phyloP scores from a whole-genome alignment of 139 green algal species.

The Chlorella sp. region DNA sequence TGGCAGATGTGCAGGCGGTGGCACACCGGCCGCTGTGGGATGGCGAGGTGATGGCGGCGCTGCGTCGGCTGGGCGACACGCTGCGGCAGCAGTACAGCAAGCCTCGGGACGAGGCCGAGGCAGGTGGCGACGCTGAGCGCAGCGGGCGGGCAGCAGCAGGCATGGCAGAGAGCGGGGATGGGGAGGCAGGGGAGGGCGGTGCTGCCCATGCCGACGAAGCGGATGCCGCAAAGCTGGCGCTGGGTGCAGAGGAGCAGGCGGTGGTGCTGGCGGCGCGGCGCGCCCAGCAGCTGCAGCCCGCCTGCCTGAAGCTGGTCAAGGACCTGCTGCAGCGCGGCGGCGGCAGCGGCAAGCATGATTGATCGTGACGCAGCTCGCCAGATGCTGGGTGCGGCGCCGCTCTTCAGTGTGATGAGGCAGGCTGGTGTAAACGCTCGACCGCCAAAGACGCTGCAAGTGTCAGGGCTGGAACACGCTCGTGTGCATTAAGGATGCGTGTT shows the following conservation, averaged over 20 bases:
- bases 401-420: no score
- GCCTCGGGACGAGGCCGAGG: neutral
- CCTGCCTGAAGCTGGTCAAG: conserved; percentile 43
- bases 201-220: neutral
- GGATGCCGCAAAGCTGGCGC: conserved; percentile 19
- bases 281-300: conserved; percentile 23
- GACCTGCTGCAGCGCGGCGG: conserved; percentile 23
- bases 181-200: neutral
- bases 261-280: conserved; percentile 17
- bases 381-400: no score
- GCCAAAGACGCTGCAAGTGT: no score
- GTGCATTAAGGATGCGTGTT: no score
- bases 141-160: neutral
- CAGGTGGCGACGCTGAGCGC: neutral
- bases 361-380: neutral
- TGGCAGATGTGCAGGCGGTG: conserved; percentile 30
- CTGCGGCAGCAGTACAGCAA: conserved; percentile 26
- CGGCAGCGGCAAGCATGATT: conserved; percentile 36
- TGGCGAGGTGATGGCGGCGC: neutral
- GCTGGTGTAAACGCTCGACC: no score
- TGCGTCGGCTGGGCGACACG: conserved; percentile 5
- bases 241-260: conserved; percentile 13
- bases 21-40: conserved; percentile 14
- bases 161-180: neutral
- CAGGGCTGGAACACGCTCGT: no score